These are phyloP conservation scores for Aristolochia contorta DNA, from an alignment of 164 flowering plant species.

Conservation along the genomic window DNA sequence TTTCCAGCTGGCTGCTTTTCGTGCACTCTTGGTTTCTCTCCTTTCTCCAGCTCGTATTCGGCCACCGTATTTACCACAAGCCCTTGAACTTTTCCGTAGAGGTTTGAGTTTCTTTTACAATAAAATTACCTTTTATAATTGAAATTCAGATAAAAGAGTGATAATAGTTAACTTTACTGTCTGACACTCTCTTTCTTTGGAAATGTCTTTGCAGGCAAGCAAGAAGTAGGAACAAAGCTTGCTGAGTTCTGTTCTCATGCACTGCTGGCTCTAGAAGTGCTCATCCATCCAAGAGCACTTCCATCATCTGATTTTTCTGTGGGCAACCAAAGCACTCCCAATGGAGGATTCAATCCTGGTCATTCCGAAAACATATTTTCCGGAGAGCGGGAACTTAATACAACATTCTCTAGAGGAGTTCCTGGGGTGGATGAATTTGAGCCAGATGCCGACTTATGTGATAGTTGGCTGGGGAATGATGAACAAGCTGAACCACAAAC, in stretches of 20 bases:
- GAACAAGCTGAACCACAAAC: constrained; percentile 22
- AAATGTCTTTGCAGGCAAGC: constrained; percentile 43
- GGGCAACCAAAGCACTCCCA: constrained; percentile 4
- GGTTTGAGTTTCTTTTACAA: constrained; percentile 29
- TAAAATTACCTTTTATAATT: not conserved
- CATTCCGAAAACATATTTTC: constrained; percentile 19
- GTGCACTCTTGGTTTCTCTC: constrained; percentile 71
- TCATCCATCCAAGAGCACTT: constrained; percentile 79
- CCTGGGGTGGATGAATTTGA: constrained; percentile 17
- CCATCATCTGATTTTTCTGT: constrained; percentile 35
- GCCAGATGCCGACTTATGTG: constrained; percentile 33
- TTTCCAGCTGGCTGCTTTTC: constrained; percentile 67
- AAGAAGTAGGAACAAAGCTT: constrained; percentile 54
- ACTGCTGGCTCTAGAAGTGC: constrained; percentile 58
- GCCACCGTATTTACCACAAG: constrained; percentile 53
- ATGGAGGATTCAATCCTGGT: constrained; percentile 12
- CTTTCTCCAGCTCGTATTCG: constrained; percentile 59
- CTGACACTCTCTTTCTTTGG: not conserved
- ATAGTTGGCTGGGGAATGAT: constrained; percentile 33
- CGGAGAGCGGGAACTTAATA: constrained; percentile 12
- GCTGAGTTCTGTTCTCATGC: constrained; percentile 73
- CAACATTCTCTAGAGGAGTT: constrained; percentile 14
- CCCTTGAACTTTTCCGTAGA: constrained; percentile 67
- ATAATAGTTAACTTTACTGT: not conserved
- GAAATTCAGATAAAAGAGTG: too few relatives aligned